Evolutionary conservation across 2,329 filamentous ascomycete genomes (phyloP), one percentile per base, ranked within the genome.

Genomic region (Talaromyces sp.): DNA sequence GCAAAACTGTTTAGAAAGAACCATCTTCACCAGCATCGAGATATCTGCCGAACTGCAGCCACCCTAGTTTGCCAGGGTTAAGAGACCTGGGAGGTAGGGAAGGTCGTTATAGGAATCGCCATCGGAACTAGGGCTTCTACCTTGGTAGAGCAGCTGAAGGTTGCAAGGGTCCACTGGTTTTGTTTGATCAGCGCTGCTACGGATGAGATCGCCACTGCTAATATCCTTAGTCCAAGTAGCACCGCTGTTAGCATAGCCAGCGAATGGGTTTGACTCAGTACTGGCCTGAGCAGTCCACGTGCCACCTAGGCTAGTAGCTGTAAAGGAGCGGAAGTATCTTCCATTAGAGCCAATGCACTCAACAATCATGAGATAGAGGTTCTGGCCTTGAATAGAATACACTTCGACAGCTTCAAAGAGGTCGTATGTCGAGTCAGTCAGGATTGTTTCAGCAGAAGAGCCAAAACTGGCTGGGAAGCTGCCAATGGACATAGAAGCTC

Each of bases 401-500:
- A 89, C 86, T 68, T 88, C 83, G 0, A 88, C 85, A 0, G 86
- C 86, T 69, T 89, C 87, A 71, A 88, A 88, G 1, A 89, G 78
- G 69, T 86, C 84, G 70, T 83, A 79, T 14, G 62, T 76, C 1
- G 79, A 75, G 71, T 86, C 86, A 69, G 74, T 81, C 68, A 87
- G 68, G 64, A 88, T 68, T 0, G 81, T 73, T 2, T 79, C 80
- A 0, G 77, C 82, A 0, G 77, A 62, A 0, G 78, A 75, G 64
- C 86, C 85, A 69, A 89, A 88, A 71, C 72, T 81, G 40, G 82
- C 80, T 0, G 87, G 87, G 79, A 89, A 89, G 65, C 84, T 82
- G 54, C 73, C 80, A 25, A 88, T 83, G 40, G 86, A 80, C 84
- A 88, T 88, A 70, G 80, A 83, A 59, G 85, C 71, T 1, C 86